Conservation (phyloP, 345 rosid genomes). For the Microcos paniculata region DNA sequence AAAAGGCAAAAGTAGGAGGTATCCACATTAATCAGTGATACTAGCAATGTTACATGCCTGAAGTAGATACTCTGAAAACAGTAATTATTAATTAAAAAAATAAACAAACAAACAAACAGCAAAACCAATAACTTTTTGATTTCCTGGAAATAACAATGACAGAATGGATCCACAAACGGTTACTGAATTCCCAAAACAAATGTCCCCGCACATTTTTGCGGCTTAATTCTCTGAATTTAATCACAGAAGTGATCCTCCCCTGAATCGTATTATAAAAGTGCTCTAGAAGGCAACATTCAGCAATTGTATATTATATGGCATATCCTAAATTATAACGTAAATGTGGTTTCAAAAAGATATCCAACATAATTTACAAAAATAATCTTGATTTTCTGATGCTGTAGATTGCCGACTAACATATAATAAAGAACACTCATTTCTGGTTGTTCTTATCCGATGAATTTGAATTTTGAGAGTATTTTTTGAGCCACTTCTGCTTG, state of each 20-base stretch:
- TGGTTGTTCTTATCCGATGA: conserved; percentile 39
- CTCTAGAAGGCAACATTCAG: not conserved
- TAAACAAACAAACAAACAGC: no score
- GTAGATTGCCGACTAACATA: not conserved
- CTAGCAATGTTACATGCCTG: no score
- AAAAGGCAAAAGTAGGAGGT: no score
- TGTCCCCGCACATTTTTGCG: no score
- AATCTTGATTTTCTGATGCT: not conserved
- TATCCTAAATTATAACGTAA: not conserved
- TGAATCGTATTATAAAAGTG: not conserved
- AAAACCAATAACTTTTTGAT: no score
- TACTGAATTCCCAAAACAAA: no score
- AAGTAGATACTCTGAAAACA: no score
- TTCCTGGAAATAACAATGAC: no score
- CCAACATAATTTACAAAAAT: not conserved
- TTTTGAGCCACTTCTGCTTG: conserved; percentile 58
- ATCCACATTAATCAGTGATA: no score
- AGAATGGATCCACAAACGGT: no score
- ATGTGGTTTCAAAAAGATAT: not conserved
- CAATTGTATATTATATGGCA: not conserved
- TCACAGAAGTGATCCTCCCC: not conserved
- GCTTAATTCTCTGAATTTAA: not conserved
- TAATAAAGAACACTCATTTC: conserved; percentile 23
- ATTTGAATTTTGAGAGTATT: conserved; percentile 49
- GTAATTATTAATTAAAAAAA: no score